phyloP scores from a whole-genome alignment of 1,284 basidiomycete genomes.

The Ganoderma sinense region DNA sequence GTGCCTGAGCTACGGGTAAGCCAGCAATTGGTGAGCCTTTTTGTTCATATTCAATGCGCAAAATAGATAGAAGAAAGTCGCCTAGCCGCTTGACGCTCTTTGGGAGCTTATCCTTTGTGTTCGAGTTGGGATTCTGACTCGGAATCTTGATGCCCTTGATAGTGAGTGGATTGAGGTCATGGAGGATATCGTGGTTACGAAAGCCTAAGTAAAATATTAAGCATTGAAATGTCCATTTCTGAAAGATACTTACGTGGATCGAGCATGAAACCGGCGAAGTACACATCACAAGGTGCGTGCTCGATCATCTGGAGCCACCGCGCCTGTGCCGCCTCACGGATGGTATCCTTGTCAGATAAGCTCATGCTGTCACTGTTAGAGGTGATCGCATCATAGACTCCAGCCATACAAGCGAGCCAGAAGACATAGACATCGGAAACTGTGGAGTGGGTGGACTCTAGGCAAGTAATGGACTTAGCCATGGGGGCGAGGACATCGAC shows the following conservation, averaged over 20 bases:
- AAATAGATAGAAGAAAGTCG: not conserved
- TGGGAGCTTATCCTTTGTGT: not conserved
- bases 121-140: not conserved
- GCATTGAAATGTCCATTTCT: too few relatives aligned
- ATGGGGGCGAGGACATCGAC: slow-evolving; percentile 1
- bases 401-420: slow-evolving; percentile 9
- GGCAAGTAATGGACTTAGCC: slow-evolving; percentile 4
- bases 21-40: not conserved
- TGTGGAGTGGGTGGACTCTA: slow-evolving; percentile 7
- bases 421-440: slow-evolving; percentile 5
- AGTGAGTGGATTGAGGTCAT: slow-evolving; percentile 10
- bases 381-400: not conserved
- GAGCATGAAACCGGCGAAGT: not conserved
- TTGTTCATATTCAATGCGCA: slow-evolving; percentile 2
- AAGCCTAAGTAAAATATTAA: too few relatives aligned
- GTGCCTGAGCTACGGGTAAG: not conserved
- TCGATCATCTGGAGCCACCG: slow-evolving; percentile 10
- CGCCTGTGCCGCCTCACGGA: not conserved
- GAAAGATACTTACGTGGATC: slow-evolving; percentile 6
- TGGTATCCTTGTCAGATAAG: not conserved
- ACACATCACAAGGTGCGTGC: not conserved
- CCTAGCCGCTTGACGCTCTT: not conserved
- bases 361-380: not conserved
- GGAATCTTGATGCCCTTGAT: slow-evolving; percentile 3
- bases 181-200: not conserved